These are phyloP conservation scores for Neurospora pannonica DNA, from an alignment of 495 filamentous ascomycete species.

Conservation along the genomic window DNA sequence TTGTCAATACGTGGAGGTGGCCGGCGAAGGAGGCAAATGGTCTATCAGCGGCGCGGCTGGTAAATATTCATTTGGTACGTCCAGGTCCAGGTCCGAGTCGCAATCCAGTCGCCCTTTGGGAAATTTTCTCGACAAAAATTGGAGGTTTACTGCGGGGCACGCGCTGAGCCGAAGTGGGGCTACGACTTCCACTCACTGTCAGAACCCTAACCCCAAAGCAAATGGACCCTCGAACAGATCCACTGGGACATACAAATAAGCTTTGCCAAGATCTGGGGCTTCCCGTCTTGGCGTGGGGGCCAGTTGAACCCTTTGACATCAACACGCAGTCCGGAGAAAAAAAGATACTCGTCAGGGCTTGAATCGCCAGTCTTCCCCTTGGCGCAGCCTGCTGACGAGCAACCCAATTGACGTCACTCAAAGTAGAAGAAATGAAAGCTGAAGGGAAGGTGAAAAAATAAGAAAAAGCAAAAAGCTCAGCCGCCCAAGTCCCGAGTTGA, in stretches of 20 bases:
- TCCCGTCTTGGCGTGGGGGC: neutral
- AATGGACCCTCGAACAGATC: neutral
- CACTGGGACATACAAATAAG: neutral
- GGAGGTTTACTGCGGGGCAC: neutral
- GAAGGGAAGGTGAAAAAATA: neutral
- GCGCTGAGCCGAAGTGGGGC: neutral
- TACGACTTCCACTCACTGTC: neutral
- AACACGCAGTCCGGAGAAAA: neutral
- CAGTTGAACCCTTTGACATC: neutral
- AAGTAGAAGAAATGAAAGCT: neutral
- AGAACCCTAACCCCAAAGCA: neutral
- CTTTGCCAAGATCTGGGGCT: neutral
- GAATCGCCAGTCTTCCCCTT: neutral
- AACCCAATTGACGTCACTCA: neutral
- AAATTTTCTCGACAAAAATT: neutral
- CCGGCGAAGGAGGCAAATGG: neutral
- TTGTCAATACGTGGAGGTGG: neutral
- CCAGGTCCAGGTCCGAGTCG: neutral
- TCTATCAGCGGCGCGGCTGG: neutral
- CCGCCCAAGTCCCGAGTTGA: neutral
- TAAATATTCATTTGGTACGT: neutral
- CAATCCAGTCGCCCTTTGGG: neutral
- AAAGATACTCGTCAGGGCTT: neutral
- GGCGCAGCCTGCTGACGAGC: neutral
- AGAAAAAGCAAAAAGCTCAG: neutral